These are phyloP conservation scores for Lepidium africanum DNA, from an alignment of 345 rosid species.

Conservation along the genomic window DNA sequence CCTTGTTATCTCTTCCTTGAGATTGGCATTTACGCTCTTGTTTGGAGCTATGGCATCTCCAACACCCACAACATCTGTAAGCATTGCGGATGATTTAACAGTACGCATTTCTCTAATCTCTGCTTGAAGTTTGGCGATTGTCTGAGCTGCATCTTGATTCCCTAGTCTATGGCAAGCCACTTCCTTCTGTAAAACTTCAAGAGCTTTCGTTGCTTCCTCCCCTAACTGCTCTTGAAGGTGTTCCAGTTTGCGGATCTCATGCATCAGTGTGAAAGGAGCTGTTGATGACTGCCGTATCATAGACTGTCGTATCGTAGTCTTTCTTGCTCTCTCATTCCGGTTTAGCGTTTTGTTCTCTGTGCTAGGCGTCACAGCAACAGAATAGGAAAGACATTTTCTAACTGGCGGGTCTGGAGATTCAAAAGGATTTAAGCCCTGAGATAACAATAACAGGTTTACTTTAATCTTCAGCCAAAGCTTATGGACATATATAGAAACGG, in stretches of 20 bases:
- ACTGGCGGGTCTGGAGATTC: slow-evolving; percentile 60
- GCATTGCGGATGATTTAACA: slow-evolving; percentile 35
- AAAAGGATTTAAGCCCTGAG: slow-evolving; percentile 41
- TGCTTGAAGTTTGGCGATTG: slow-evolving; percentile 92
- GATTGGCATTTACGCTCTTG: slow-evolving; percentile 87
- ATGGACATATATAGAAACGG: background rate
- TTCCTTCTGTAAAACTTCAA: slow-evolving; percentile 95
- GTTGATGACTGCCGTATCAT: slow-evolving; percentile 92
- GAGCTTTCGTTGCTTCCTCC: slow-evolving; percentile 89
- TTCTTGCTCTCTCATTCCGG: slow-evolving; percentile 51
- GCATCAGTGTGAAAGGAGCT: slow-evolving; percentile 93
- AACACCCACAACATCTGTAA: slow-evolving; percentile 44
- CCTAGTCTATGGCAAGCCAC: slow-evolving; percentile 95
- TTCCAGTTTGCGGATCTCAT: slow-evolving; percentile 98
- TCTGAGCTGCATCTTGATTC: slow-evolving; percentile 99
- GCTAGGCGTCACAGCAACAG: slow-evolving; percentile 52
- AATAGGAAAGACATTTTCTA: slow-evolving; percentile 88
- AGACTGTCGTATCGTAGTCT: slow-evolving; percentile 63
- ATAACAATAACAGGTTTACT: slow-evolving; percentile 14
- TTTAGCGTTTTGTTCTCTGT: slow-evolving; percentile 44
- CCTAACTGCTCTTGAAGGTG: slow-evolving; percentile 98
- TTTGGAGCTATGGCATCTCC: slow-evolving; percentile 55
- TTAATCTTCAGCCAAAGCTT: background rate
- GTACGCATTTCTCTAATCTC: slow-evolving; percentile 92
- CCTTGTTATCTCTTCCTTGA: slow-evolving; percentile 97